These are phyloP conservation scores for Knoxdaviesia proteae DNA, from an alignment of 2,329 filamentous ascomycete genomes.

Conservation along the genomic window DNA sequence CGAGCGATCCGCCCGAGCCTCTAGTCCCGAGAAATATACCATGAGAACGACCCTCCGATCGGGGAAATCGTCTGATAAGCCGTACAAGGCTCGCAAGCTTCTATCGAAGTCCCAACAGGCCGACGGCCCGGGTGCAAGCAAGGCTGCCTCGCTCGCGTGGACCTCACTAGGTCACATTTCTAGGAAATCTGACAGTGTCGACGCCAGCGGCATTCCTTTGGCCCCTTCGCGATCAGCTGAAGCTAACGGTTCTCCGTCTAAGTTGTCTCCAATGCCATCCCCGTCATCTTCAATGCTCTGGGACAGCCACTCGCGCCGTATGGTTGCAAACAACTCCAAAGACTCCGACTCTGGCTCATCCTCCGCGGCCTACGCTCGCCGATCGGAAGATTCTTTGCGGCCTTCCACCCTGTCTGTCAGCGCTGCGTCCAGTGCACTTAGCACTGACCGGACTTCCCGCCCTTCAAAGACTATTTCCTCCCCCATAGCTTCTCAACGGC, in stretches of 20 bases:
- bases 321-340: slow-evolving; percentile 15
- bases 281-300: slow-evolving; percentile 17
- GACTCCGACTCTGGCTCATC: slow-evolving; percentile 6
- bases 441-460: slow-evolving; percentile 6
- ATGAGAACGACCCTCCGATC: slow-evolving; percentile 41
- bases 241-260: too few relatives aligned
- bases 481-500: background rate
- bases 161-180: background rate
- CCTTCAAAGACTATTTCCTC: too few relatives aligned
- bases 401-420: slow-evolving; percentile 30
- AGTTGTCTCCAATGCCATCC: slow-evolving; percentile 15
- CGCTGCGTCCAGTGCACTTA: slow-evolving; percentile 34
- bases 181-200: too few relatives aligned
- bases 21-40: slow-evolving; percentile 38
- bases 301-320: slow-evolving; percentile 32
- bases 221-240: too few relatives aligned
- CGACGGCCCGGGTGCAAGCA: slow-evolving; percentile 25
- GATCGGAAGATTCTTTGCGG: slow-evolving; percentile 8
- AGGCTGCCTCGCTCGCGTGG: slow-evolving; percentile 45
- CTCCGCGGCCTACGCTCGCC: too few relatives aligned
- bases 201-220: too few relatives aligned
- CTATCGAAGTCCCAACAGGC: background rate
- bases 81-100: slow-evolving; percentile 16
- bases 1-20: slow-evolving; percentile 14
- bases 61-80: slow-evolving; percentile 21